Conservation (phyloP, 768 basidiomycete species). For the Tricholoma sp. region DNA sequence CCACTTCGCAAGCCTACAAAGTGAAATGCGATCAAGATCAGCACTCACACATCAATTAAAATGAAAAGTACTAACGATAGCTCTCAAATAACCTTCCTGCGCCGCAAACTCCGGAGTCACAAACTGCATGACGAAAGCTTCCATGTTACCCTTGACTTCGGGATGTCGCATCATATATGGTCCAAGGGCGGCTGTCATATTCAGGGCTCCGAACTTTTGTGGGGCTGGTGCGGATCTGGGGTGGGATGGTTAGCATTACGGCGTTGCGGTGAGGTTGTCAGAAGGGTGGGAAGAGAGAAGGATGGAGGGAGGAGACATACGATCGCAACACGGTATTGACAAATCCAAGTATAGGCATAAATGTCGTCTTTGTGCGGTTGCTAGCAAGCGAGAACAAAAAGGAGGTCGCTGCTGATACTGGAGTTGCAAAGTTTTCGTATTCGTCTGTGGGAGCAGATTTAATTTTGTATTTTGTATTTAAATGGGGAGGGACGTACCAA, state of each 20-base stretch:
- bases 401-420: conserved; percentile 71
- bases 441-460: conserved; percentile 48
- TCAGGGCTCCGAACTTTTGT: conserved; percentile 81
- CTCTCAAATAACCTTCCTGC: conserved; percentile 67
- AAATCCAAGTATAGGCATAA: conserved; percentile 74
- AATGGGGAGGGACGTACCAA: conserved; percentile 43
- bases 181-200: conserved; percentile 72
- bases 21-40: too few relatives aligned
- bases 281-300: not conserved
- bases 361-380: conserved; percentile 77
- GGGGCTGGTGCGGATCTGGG: conserved; percentile 37
- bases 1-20: conserved; percentile 69
- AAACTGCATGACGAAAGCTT: conserved; percentile 67
- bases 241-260: too few relatives aligned
- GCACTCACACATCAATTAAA: not conserved
- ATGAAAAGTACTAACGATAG: conserved; percentile 50
- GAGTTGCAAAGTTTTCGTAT: conserved; percentile 72
- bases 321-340: conserved; percentile 70
- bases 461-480: not conserved
- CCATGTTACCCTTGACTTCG: conserved; percentile 71
- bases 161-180: conserved; percentile 83
- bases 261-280: conserved; percentile 9
- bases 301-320: conserved; percentile 32
- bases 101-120: conserved; percentile 70
- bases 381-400: conserved; percentile 76